Percentiles rank a stretch among this genome's conserved stretches.
phyloP scores from a whole-genome alignment of 2,329 filamentous ascomycete genomes.

The Fusarium secorum region DNA sequence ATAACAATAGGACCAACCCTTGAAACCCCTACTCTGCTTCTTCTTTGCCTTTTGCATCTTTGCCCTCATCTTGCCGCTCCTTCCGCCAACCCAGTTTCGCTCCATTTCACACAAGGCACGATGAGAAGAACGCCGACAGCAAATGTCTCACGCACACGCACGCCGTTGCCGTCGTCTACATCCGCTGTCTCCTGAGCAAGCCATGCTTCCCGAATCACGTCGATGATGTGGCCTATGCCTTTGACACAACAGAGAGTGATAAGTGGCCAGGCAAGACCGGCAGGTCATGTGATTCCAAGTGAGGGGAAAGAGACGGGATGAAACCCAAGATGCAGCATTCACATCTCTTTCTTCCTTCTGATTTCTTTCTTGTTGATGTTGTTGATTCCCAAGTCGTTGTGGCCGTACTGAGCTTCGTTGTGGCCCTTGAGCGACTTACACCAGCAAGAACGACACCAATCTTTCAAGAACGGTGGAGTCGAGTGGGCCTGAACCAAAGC shows the following conservation, averaged over 20 bases:
- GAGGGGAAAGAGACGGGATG: constrained; percentile 46
- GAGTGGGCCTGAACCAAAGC: constrained; percentile 5
- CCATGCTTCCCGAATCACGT: constrained; percentile 34
- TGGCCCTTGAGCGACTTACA: constrained; percentile 11
- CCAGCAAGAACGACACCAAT: not conserved
- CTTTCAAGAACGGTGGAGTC: constrained; percentile 20
- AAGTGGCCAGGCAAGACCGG: constrained; percentile 31
- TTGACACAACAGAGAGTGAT: constrained; percentile 28
- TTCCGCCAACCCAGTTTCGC: constrained; percentile 11
- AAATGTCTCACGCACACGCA: not conserved
- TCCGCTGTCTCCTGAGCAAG: constrained; percentile 13
- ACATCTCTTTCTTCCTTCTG: constrained; percentile 16
- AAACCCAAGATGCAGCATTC: constrained; percentile 34
- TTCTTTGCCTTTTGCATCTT: not conserved
- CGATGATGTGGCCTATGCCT: constrained; percentile 40
- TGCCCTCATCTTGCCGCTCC: not conserved
- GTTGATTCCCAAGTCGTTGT: not conserved
- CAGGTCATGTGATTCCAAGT: constrained; percentile 44
- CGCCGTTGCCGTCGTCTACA: constrained; percentile 7
- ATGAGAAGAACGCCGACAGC: constrained; percentile 10
- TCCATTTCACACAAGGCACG: constrained; percentile 13
- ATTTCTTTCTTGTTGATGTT: constrained; percentile 7
- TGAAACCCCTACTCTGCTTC: not conserved
- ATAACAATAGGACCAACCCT: not conserved
- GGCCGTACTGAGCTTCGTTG: constrained; percentile 6